phyloP scores from a whole-genome alignment of 768 basidiomycete species.

The Amanita fuliginea region DNA sequence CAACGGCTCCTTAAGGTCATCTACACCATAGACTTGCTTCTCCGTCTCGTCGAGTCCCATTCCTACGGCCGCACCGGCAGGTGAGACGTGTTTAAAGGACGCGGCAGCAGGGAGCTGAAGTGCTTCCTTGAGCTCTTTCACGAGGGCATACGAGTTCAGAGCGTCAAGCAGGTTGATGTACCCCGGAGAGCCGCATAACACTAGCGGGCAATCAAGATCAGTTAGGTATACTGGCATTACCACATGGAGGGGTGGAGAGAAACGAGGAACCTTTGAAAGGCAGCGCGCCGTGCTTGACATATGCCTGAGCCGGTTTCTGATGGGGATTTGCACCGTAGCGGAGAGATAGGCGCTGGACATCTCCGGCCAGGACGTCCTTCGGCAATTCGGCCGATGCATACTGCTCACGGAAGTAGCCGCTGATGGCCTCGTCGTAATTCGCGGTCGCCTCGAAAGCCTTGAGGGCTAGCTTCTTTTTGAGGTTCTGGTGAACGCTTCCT shows the following conservation, averaged over 20 bases:
- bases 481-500: constrained; percentile 61
- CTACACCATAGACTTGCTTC: constrained; percentile 92
- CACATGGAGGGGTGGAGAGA: too few relatives aligned
- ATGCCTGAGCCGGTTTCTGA: constrained; percentile 97
- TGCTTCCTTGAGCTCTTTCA: constrained; percentile 85
- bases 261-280: constrained; percentile 94
- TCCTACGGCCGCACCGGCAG: constrained; percentile 93
- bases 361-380: constrained; percentile 48
- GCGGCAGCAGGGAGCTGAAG: constrained; percentile 89
- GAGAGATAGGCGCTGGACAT: constrained; percentile 75
- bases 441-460: constrained; percentile 98
- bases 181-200: constrained; percentile 87
- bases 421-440: constrained; percentile 89
- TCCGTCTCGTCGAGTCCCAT: constrained; percentile 72
- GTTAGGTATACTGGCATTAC: too few relatives aligned
- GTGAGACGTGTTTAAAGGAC: constrained; percentile 99
- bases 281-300: constrained; percentile 75
- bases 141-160: constrained; percentile 92
- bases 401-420: constrained; percentile 92
- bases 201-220: constrained; percentile 29
- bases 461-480: constrained; percentile 76
- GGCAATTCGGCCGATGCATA: constrained; percentile 77
- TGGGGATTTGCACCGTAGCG: constrained; percentile 98
- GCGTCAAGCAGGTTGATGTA: constrained; percentile 99
- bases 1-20: constrained; percentile 84